Conservation (phyloP, 805 yeast species). For the Kodamaea jinghongensis region DNA sequence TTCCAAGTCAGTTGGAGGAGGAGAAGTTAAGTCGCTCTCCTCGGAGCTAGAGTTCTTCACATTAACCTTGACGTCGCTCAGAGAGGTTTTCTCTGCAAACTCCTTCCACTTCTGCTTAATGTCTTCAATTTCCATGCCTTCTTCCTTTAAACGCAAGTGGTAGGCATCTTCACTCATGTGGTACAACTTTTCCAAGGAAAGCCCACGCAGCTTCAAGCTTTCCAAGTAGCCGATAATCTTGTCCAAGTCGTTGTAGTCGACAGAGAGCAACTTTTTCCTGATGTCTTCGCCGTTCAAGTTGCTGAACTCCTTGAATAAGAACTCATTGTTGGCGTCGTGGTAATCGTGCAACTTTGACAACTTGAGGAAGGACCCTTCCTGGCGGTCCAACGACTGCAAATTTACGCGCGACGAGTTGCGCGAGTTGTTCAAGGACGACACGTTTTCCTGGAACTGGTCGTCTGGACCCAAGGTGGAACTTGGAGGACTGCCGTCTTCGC, state of each 20-base stretch:
- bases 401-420: conserved; percentile 30
- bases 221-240: conserved; percentile 31
- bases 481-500: conserved; percentile 3
- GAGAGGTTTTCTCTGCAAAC: conserved; percentile 2
- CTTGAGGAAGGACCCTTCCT: conserved; percentile 43
- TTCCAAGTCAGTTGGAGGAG: conserved; percentile 1
- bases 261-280: conserved; percentile 28
- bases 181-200: conserved; percentile 26
- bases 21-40: not conserved
- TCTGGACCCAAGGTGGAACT: too few relatives aligned
- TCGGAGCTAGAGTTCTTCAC: too few relatives aligned
- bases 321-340: conserved; percentile 11
- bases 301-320: conserved; percentile 12
- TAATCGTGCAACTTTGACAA: conserved; percentile 28
- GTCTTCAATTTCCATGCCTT: conserved; percentile 13
- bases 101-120: conserved; percentile 11
- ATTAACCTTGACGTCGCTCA: too few relatives aligned
- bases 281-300: conserved; percentile 38
- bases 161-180: conserved; percentile 6
- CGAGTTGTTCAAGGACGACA: conserved; percentile 12
- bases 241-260: conserved; percentile 34
- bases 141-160: conserved; percentile 8
- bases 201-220: conserved; percentile 30
- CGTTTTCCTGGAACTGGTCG: conserved; percentile 6
- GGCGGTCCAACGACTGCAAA: conserved; percentile 33